Evolutionary conservation across 306 rosid genomes (phyloP).

Genomic region (Glycyrrhiza uralensis): DNA sequence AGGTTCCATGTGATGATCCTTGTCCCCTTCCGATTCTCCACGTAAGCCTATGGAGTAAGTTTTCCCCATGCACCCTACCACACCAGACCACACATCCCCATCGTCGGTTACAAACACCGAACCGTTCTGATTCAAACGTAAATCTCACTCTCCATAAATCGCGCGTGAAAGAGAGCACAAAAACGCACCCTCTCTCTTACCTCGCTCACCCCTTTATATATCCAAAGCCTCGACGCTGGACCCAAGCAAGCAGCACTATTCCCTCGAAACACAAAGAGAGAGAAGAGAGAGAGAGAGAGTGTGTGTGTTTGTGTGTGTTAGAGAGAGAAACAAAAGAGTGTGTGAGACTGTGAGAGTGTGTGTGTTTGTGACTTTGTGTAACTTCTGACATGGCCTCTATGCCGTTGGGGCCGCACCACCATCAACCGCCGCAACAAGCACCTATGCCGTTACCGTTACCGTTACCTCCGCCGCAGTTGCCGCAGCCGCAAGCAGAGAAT

Average conservation of each 20-base stretch:
- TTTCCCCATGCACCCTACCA: conserved; percentile 5
- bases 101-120: not conserved
- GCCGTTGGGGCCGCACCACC: conserved; percentile 69
- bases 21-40: conserved; percentile 38
- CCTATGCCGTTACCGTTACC: conserved; percentile 28
- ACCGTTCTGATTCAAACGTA: conserved; percentile 32
- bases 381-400: conserved; percentile 63
- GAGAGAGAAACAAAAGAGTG: conserved; percentile 11
- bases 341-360: not conserved
- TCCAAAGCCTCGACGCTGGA: conserved; percentile 14
- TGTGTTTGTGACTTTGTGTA: conserved; percentile 15
- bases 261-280: conserved; percentile 11
- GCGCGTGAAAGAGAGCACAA: conserved; percentile 12
- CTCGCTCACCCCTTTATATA: conserved; percentile 26
- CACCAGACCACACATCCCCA: conserved; percentile 24
- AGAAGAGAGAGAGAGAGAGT: conserved; percentile 9
- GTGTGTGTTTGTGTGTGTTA: not conserved
- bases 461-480: conserved; percentile 27
- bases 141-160: not conserved
- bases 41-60: not conserved
- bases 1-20: conserved; percentile 37
- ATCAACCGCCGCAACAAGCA: conserved; percentile 40
- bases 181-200: conserved; percentile 1
- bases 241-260: conserved; percentile 29
- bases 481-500: conserved; percentile 36